Evolutionary conservation across 169 alveolate species (phyloP), one percentile per base, ranked within the genome.

Genomic region (Babesia ovata): DNA sequence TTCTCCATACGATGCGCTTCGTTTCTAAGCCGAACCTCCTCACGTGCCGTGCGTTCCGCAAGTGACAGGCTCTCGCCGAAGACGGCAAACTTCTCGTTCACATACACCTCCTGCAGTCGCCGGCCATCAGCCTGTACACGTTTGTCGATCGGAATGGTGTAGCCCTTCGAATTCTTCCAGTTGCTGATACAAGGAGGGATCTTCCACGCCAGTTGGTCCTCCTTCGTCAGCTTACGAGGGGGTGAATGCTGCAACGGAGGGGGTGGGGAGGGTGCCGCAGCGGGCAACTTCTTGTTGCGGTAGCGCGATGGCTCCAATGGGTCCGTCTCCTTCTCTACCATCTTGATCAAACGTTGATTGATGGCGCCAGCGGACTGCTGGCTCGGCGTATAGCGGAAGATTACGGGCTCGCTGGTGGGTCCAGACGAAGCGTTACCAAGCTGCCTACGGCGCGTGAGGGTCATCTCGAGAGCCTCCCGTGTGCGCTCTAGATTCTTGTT

Each of bases 101-200:
- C 93, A 42, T 94, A 85, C 24, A 91, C 93, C 67, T 93, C 97
- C 77, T 95, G 93, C 79, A 97, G 88, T 72, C 95, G 92, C 60
- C 99, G 85, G 59, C 99, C 98, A 78, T 98, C 99, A n/a, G 99
- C 99, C 52, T 95, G 96, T 17, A 97, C 93, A 63, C 99, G 91
- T 95, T 96, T 98, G 86, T 97, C 99, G 22, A 98, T 84, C 12
- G 99, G 99, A 42, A 96, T 95, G 39, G 98, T 97, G 89, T 96
- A 96, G 0, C 99, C 99, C 93, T 95, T 96, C 50, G 97, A 97
- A 72, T 98, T 98, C 89, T 96, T 97, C 99, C 99, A 97, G 88
- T 97, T 97, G 61, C 98, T 94, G 60, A 97, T 95, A 66, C 99
- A 95, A 4, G 99, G 99, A 21, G 99, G 99, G 48, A 97, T 94